A percentile compares a stretch with the other conserved stretches of the same genome.
Evolutionary conservation across 768 basidiomycete genomes (phyloP).

Genomic region (Strobilomyces dryophilus): DNA sequence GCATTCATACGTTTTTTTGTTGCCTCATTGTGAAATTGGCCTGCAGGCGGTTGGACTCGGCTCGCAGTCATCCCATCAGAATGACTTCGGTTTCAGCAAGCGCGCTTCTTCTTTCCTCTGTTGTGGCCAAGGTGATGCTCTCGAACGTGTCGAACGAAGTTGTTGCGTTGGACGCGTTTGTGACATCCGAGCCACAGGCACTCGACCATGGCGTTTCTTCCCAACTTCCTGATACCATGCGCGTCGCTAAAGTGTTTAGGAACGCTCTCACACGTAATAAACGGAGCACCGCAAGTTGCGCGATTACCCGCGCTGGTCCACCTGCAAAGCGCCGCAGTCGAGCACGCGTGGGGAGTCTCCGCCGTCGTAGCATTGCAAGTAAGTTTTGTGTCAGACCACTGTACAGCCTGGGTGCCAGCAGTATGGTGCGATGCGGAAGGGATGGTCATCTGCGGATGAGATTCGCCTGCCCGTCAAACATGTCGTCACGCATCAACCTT

Average conservation of each 20-base stretch:
- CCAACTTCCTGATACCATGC: neutral
- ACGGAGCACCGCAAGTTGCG: neutral
- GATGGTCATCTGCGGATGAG: neutral
- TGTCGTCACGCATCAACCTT: neutral
- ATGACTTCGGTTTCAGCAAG: too few relatives aligned
- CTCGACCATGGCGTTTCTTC: neutral
- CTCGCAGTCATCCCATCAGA: too few relatives aligned
- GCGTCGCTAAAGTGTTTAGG: neutral
- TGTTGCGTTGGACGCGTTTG: neutral
- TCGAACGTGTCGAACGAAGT: conserved; percentile 4
- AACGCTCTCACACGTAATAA: neutral
- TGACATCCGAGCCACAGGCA: conserved; percentile 4
- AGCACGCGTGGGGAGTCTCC: neutral
- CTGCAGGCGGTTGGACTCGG: too few relatives aligned
- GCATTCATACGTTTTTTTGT: too few relatives aligned
- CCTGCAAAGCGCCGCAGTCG: neutral
- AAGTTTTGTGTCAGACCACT: neutral
- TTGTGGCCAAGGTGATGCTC: neutral
- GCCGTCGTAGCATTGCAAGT: too few relatives aligned
- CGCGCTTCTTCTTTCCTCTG: neutral
- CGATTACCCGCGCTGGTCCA: neutral
- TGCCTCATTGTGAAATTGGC: too few relatives aligned
- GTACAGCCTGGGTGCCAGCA: neutral
- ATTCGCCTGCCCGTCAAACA: neutral
- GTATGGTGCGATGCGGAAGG: neutral